Conservation (phyloP, 2,329 filamentous ascomycete species). For the Pestalotiopsis sp. region DNA sequence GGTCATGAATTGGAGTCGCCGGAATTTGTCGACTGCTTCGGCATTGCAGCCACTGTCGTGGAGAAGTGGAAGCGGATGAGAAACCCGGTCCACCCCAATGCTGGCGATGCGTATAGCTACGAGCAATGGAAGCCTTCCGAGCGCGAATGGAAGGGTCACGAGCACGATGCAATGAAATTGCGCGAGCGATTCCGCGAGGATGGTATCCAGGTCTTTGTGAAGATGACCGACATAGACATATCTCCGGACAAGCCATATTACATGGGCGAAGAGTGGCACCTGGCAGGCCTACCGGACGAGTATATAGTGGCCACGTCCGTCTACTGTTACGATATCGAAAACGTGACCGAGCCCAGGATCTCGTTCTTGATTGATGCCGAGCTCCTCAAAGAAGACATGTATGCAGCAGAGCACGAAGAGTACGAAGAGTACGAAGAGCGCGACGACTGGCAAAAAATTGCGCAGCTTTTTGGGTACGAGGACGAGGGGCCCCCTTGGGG, state of each 20-base stretch:
- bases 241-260: conserved; percentile 60
- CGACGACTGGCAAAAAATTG: conserved; percentile 13
- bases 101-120: not conserved
- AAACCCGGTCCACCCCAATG: not conserved
- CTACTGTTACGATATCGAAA: conserved; percentile 63
- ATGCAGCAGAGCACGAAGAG: conserved; percentile 38
- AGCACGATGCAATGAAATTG: conserved; percentile 24
- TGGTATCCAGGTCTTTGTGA: conserved; percentile 63
- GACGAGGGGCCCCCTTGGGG: not conserved
- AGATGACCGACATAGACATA: conserved; percentile 63
- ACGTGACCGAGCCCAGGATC: conserved; percentile 56
- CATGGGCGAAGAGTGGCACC: conserved; percentile 55
- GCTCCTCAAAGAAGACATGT: conserved; percentile 35
- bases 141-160: too few relatives aligned
- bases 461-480: not conserved
- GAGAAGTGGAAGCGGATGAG: not conserved
- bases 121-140: not conserved
- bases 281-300: conserved; percentile 62
- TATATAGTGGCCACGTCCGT: conserved; percentile 65
- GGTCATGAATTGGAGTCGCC: not conserved
- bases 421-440: conserved; percentile 25
- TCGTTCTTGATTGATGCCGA: conserved; percentile 47
- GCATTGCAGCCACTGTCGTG: not conserved
- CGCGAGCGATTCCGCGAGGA: conserved; percentile 30
- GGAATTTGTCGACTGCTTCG: not conserved